Percentiles rank a stretch among this genome's conserved stretches.
Conservation (phyloP, 345 rosid genomes). For the Rhizophora mangle region DNA sequence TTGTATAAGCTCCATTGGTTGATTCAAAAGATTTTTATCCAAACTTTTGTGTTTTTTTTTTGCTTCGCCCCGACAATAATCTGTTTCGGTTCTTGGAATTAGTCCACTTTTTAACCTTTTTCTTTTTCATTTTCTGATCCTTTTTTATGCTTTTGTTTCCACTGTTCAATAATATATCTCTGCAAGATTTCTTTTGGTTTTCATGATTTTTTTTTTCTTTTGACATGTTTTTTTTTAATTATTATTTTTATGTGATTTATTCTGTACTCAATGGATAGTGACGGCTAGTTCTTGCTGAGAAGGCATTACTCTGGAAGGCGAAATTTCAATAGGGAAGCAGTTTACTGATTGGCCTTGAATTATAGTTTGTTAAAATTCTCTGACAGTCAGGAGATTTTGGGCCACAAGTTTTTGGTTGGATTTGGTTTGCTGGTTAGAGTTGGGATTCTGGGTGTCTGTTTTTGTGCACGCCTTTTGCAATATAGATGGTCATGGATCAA, state of each 20-base stretch:
- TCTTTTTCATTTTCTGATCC: too few species aligned
- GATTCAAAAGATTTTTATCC: not conserved
- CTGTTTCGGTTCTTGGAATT: too few species aligned
- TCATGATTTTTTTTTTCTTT: not conserved
- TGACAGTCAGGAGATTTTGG: slow-evolving; percentile 1
- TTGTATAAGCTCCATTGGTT: not conserved
- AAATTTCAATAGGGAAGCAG: not conserved
- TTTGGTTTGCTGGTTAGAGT: not conserved
- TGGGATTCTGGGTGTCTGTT: slow-evolving; percentile 1
- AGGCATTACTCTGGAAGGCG: not conserved
- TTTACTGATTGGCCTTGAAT: not conserved
- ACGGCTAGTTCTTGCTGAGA: slow-evolving; percentile 10
- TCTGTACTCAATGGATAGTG: slow-evolving; percentile 13
- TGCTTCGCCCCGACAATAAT: too few species aligned
- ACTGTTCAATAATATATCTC: slow-evolving; percentile 1
- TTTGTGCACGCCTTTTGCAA: not conserved
- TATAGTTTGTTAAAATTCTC: not conserved
- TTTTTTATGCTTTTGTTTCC: not conserved
- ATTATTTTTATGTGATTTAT: slow-evolving; percentile 9
- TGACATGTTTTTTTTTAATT: not conserved
- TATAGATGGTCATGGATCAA: slow-evolving; percentile 42
- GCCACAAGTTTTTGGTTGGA: not conserved
- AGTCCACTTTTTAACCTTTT: too few species aligned
- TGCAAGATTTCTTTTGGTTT: not conserved
- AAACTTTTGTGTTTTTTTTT: too few species aligned